A percentile compares a stretch with the other conserved stretches of the same genome.
These are phyloP conservation scores for Cajanus cajan DNA, from an alignment of 306 rosid species.

Conservation along the genomic window DNA sequence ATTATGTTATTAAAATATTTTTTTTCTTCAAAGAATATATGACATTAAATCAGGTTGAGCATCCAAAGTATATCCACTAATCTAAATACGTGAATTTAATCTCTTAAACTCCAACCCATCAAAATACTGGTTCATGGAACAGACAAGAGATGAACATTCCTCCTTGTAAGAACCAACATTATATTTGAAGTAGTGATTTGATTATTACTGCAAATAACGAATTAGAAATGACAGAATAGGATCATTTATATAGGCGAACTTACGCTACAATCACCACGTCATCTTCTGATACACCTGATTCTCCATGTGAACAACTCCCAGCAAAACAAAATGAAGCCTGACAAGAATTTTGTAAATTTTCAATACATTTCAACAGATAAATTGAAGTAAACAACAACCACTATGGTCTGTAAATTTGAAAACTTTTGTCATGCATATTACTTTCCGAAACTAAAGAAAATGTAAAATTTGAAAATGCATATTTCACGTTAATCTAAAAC, in stretches of 20 bases:
- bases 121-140: neutral
- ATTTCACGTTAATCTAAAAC: no score
- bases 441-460: no score
- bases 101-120: neutral
- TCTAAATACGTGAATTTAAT: no score
- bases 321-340: conserved; percentile 75
- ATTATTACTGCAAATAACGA: neutral
- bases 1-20: neutral
- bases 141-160: neutral
- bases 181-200: neutral
- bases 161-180: neutral
- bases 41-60: neutral
- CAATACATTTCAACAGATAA: no score
- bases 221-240: neutral
- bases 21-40: neutral
- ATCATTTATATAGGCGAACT: conserved; percentile 23
- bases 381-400: no score
- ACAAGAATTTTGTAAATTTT: neutral
- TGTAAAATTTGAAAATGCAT: no score
- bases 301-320: conserved; percentile 41
- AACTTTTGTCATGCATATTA: no score
- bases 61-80: no score
- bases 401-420: no score
- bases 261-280: conserved; percentile 93
- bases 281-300: conserved; percentile 57